Percentiles rank a stretch among this genome's conserved stretches.
phyloP scores from a whole-genome alignment of 2,329 filamentous ascomycete genomes.

The Verticillium nubilum region DNA sequence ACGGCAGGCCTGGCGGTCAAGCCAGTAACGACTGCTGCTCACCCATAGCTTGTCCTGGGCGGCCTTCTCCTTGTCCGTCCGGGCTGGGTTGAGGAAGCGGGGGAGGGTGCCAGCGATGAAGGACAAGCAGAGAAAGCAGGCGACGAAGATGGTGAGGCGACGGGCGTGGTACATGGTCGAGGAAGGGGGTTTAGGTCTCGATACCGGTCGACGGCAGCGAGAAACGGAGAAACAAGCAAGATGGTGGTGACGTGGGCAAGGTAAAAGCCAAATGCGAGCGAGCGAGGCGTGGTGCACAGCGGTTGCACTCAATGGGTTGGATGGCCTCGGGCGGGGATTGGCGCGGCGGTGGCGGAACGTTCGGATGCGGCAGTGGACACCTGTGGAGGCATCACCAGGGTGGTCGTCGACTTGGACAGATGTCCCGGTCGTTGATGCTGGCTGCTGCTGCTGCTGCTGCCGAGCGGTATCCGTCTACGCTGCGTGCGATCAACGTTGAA shows the following conservation, averaged over 20 bases:
- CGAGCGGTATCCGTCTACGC: not conserved
- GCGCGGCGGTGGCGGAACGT: not conserved
- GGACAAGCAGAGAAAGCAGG: conserved; percentile 36
- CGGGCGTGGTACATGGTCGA: conserved; percentile 38
- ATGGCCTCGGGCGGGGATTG: not conserved
- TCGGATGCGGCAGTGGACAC: not conserved
- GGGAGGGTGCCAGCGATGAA: conserved; percentile 47
- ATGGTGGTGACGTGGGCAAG: not conserved
- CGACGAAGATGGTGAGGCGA: conserved; percentile 31
- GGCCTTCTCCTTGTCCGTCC: conserved; percentile 54
- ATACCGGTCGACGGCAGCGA: not conserved
- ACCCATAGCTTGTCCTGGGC: conserved; percentile 64
- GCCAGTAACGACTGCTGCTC: conserved; percentile 63
- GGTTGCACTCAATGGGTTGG: not conserved
- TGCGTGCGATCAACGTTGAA: not conserved
- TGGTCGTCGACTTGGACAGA: not conserved
- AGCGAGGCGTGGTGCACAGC: not conserved
- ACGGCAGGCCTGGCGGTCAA: conserved; percentile 70
- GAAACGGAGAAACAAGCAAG: not conserved
- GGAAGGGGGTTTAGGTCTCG: not conserved
- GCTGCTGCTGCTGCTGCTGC: not conserved
- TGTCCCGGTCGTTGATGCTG: not conserved
- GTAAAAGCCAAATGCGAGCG: not conserved
- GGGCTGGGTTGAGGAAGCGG: conserved; percentile 55
- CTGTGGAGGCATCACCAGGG: not conserved